Conservation (phyloP, 495 filamentous ascomycete genomes). For the Penicillium dipodomyicola region DNA sequence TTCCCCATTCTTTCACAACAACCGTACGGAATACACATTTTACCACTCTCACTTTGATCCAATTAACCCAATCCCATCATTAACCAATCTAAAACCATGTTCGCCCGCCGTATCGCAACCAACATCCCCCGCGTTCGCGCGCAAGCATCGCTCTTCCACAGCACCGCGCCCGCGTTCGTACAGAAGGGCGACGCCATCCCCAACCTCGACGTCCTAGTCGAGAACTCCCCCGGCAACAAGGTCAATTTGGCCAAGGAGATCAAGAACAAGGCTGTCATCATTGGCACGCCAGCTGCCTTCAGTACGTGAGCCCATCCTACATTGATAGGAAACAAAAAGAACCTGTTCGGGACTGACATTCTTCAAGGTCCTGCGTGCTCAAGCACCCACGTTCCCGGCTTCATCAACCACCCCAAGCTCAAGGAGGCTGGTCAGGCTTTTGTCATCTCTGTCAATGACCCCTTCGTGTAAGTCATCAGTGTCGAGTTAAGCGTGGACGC, state of each 20-base stretch:
- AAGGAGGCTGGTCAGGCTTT: conserved; percentile 77
- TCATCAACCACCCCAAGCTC: conserved; percentile 69
- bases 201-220: conserved; percentile 57
- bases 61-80: conserved; percentile 1
- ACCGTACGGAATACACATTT: neutral
- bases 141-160: conserved; percentile 49
- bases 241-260: conserved; percentile 80
- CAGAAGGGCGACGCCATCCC: conserved; percentile 63
- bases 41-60: neutral
- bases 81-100: conserved; percentile 33
- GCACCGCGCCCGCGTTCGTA: conserved; percentile 53
- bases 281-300: conserved; percentile 91
- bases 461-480: conserved; percentile 72
- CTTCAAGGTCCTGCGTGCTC: conserved; percentile 68
- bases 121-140: conserved; percentile 34
- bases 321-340: neutral
- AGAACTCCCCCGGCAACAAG: conserved; percentile 70
- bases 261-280: conserved; percentile 69
- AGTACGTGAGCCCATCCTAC: conserved; percentile 45
- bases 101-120: conserved; percentile 43
- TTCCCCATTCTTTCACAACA: neutral
- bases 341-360: conserved; percentile 10
- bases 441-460: conserved; percentile 90
- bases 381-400: conserved; percentile 74
- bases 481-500: conserved; percentile 1